Evolutionary conservation across 805 yeast species (phyloP), one percentile per base, ranked within the genome.

Genomic region (Candida quercuum): DNA sequence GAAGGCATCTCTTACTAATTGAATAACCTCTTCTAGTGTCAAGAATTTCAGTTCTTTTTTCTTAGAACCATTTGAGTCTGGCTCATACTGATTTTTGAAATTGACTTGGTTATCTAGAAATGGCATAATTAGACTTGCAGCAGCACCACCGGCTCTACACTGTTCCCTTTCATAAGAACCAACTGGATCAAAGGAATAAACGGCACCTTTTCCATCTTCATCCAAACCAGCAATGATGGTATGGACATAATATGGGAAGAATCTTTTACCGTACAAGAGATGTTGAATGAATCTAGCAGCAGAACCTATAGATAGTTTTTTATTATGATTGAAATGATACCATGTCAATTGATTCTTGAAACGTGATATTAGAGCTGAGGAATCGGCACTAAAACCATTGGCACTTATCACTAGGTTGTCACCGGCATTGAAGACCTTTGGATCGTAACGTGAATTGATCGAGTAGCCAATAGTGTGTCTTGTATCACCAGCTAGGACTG

Each of bases 91-190:
- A 67, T 93, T 93, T 60, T 89, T 89, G 66, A 87, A 85, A 60
- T 88, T 86, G 45, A 93, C 99, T 69, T 93, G 99, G 62, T 89
- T 91, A 63, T 93, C 99, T 56, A 93, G 76, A 61, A 93, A 93
- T 4, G 99, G 99, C 94, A 89, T 88, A 49, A 93, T 88, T 64
- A 93, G 74, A 46, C 88, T 77, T 2, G 97, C 93, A 21, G 98
- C 98, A 12, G 97, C 93, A 30, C 99, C 99, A 47, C 95, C 97
- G 3, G 98, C 98, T 56, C 97, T 78, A 64, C 96, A 87, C 59
- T 89, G 96, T 61, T 89, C 97, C 54, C 96, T 78, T 65, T 93
- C 98, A 59, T 93, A 93, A 2, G 96, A 87, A 3, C 99, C 99
- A 40, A 93, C 96, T 2, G 98, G 98, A 60, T 93, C 99, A 60